Conservation (phyloP, 2,329 filamentous ascomycete species). For the Cordyceps fumosorosea region DNA sequence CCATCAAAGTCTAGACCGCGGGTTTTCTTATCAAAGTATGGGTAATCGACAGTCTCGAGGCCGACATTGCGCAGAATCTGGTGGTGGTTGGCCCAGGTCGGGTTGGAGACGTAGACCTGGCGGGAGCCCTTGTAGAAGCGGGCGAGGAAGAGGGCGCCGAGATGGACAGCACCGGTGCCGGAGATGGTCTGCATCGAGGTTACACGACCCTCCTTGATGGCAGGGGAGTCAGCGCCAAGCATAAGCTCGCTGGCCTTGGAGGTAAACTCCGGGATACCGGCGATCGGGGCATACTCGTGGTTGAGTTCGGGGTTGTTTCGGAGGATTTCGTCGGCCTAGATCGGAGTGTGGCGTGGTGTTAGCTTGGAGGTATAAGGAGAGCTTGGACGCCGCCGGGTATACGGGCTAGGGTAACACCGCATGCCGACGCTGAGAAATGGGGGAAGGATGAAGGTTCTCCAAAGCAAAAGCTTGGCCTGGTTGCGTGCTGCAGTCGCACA, state of each 20-base stretch:
- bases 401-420: background rate
- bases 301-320: slow-evolving; percentile 85
- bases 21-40: slow-evolving; percentile 86
- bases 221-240: slow-evolving; percentile 71
- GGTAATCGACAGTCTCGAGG: slow-evolving; percentile 73
- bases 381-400: background rate
- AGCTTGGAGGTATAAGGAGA: background rate
- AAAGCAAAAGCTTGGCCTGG: background rate
- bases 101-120: slow-evolving; percentile 83
- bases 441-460: background rate
- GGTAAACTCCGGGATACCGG: slow-evolving; percentile 79
- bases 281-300: slow-evolving; percentile 97
- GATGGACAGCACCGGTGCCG: slow-evolving; percentile 88
- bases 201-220: slow-evolving; percentile 74
- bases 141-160: slow-evolving; percentile 87
- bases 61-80: slow-evolving; percentile 94
- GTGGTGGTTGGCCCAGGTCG: slow-evolving; percentile 98
- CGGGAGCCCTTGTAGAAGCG: slow-evolving; percentile 77
- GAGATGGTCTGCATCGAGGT: slow-evolving; percentile 91
- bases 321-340: slow-evolving; percentile 82
- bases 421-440: background rate
- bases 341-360: slow-evolving; percentile 14
- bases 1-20: slow-evolving; percentile 89
- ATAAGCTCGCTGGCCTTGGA: slow-evolving; percentile 86
- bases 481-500: background rate